Conservation (phyloP, 345 rosid species). For the Populus davidiana region DNA sequence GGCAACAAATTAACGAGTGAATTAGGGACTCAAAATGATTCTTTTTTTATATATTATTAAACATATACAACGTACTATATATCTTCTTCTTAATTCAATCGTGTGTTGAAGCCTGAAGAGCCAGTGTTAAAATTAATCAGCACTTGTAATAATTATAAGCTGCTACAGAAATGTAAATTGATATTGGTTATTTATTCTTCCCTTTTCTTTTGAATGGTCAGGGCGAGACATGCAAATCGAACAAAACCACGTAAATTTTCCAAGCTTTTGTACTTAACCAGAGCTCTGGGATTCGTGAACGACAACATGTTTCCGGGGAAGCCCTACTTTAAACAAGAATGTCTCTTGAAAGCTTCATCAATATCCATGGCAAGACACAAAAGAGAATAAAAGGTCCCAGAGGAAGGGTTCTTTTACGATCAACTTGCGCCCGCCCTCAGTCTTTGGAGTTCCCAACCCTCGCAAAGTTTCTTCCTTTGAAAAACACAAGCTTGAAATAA, state of each 20-base stretch:
- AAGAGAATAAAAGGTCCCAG: neutral
- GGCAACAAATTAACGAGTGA: neutral
- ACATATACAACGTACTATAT: too few relatives aligned
- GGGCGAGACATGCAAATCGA: neutral
- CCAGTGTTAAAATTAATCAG: neutral
- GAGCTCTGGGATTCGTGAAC: conserved; percentile 5
- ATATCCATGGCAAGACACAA: neutral
- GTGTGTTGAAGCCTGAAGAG: conserved; percentile 1
- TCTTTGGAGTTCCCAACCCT: neutral
- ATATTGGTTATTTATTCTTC: neutral
- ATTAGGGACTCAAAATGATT: neutral
- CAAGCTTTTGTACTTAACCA: neutral
- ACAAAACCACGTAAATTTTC: neutral
- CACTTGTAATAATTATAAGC: neutral
- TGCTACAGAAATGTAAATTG: neutral
- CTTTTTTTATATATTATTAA: neutral
- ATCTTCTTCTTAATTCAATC: neutral
- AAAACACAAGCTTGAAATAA: neutral
- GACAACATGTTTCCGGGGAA: conserved; percentile 12
- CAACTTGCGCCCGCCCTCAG: neutral
- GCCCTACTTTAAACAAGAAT: neutral
- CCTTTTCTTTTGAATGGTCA: neutral
- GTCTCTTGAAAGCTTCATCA: conserved; percentile 8
- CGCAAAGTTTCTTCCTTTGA: neutral
- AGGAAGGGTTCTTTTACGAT: neutral